Conservation (phyloP, 2,329 filamentous ascomycete species). For the Colletotrichum gloeosporioides region DNA sequence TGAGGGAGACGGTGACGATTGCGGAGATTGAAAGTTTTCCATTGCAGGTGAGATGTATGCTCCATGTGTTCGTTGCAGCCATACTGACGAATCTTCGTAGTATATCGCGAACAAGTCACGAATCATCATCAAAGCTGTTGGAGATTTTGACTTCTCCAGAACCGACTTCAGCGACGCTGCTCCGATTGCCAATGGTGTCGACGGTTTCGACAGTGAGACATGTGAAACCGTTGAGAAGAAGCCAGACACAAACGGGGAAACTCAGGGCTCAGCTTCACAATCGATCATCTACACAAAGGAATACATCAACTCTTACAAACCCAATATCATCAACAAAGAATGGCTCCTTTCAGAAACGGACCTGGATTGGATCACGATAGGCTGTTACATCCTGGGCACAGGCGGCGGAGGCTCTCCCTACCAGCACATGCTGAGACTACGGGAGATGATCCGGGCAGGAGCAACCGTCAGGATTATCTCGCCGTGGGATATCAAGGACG, state of each 20-base stretch:
- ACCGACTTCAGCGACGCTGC: background rate
- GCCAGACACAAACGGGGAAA: background rate
- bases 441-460: slow-evolving; percentile 55
- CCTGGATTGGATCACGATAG: slow-evolving; percentile 39
- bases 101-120: background rate
- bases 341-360: background rate
- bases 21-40: background rate
- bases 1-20: background rate
- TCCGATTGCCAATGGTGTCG: background rate
- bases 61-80: rapidly evolving
- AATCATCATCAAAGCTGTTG: background rate
- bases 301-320: background rate
- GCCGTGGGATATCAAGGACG: background rate
- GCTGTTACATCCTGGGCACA: slow-evolving; percentile 41
- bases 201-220: background rate
- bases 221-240: background rate
- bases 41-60: rapidly evolving
- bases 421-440: slow-evolving; percentile 49
- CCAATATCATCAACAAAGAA: background rate
- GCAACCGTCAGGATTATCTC: slow-evolving; percentile 44
- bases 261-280: rapidly evolving
- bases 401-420: slow-evolving; percentile 42
- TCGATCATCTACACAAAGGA: background rate
- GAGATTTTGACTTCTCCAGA: background rate
- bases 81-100: background rate